These are phyloP conservation scores for Phytophthora citrophthora DNA, from an alignment of 352 stramenopile species.

Conservation along the genomic window DNA sequence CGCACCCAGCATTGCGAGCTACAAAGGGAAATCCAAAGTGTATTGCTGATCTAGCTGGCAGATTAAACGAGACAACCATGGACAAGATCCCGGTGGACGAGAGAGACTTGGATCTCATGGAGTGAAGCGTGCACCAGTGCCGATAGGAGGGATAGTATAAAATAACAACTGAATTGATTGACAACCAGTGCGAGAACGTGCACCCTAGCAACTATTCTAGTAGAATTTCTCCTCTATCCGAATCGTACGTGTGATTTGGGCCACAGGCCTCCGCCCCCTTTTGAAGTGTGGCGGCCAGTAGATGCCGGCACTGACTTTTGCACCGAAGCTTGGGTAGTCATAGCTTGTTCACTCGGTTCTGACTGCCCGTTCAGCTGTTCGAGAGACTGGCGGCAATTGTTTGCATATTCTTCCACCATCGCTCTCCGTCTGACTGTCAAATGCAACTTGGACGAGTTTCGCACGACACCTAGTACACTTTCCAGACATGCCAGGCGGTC, in stretches of 20 bases:
- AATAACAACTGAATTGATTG: constrained; percentile 8
- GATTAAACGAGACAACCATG: constrained; percentile 72
- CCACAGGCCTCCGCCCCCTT: constrained; percentile 1
- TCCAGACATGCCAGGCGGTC: constrained; percentile 62
- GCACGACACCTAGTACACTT: constrained; percentile 44
- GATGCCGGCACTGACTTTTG: neutral
- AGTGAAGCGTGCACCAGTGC: constrained; percentile 22
- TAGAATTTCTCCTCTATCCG: constrained; percentile 3
- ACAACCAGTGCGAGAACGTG: too few species aligned
- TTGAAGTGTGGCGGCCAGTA: constrained; percentile 1
- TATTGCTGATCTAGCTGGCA: constrained; percentile 74
- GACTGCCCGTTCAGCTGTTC: constrained; percentile 32
- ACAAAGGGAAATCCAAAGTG: constrained; percentile 70
- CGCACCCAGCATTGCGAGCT: constrained; percentile 66
- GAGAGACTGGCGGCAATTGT: constrained; percentile 53
- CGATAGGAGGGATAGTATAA: constrained; percentile 23
- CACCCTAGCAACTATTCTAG: neutral
- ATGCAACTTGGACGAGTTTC: constrained; percentile 31
- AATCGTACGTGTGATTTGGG: constrained; percentile 52
- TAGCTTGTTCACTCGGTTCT: constrained; percentile 1
- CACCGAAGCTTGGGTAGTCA: neutral
- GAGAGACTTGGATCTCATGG: constrained; percentile 38
- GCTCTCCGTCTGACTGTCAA: constrained; percentile 35
- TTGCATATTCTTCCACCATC: constrained; percentile 49
- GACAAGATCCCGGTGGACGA: constrained; percentile 64